Conservation (phyloP, 768 basidiomycete species). For the Suillus weaverae region DNA sequence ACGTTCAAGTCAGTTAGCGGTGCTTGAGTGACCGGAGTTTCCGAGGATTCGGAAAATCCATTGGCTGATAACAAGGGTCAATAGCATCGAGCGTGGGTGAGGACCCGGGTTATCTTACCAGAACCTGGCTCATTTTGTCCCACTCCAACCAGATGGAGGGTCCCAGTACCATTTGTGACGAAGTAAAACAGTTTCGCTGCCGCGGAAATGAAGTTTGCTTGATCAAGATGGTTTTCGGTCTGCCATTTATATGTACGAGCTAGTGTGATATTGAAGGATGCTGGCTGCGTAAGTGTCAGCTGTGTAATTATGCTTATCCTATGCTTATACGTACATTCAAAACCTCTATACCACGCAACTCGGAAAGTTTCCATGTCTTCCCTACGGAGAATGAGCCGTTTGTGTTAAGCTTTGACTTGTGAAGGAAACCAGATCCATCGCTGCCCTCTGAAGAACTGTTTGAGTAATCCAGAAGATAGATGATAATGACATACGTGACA, state of each 20-base stretch:
- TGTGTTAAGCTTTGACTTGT: slow-evolving; percentile 96
- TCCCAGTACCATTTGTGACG: slow-evolving; percentile 42
- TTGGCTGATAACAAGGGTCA: slow-evolving; percentile 12
- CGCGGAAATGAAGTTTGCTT: slow-evolving; percentile 67
- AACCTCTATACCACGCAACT: slow-evolving; percentile 80
- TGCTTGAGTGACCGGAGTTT: slow-evolving; percentile 17
- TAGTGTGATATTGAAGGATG: slow-evolving; percentile 77
- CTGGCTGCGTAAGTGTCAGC: slow-evolving; percentile 43
- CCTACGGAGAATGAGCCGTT: slow-evolving; percentile 96
- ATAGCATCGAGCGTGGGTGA: neutral
- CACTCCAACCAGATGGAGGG: slow-evolving; percentile 62
- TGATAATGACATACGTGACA: slow-evolving; percentile 71
- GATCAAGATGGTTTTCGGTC: slow-evolving; percentile 75
- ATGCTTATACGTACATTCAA: slow-evolving; percentile 53
- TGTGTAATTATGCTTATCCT: slow-evolving; percentile 16
- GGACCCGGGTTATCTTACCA: slow-evolving; percentile 29
- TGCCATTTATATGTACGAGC: slow-evolving; percentile 91
- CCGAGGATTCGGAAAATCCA: slow-evolving; percentile 19
- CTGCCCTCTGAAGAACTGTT: slow-evolving; percentile 47
- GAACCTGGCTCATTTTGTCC: slow-evolving; percentile 38
- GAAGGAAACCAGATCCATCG: slow-evolving; percentile 70
- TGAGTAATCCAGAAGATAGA: neutral
- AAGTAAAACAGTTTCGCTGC: slow-evolving; percentile 61
- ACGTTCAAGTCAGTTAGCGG: slow-evolving; percentile 9
- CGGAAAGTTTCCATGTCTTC: slow-evolving; percentile 89